Evolutionary conservation across 163 green algal genomes (phyloP).

Genomic region (Scenedesmus sp.): DNA sequence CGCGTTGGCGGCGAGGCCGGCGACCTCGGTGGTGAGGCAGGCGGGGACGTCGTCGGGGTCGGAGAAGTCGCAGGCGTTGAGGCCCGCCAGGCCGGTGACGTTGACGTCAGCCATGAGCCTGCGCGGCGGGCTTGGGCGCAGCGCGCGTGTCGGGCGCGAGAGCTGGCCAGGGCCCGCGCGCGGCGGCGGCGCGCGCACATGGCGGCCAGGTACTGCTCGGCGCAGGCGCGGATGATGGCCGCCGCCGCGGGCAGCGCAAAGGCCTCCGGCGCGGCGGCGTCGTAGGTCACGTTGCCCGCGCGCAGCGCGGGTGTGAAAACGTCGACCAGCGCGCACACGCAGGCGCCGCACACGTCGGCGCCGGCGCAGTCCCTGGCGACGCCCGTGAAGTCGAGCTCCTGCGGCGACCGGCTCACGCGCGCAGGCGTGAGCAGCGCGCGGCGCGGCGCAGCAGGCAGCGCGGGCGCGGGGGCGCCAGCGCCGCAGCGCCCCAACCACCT

Average conservation of each 20-base stretch:
- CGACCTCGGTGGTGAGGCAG: background rate
- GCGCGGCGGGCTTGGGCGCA: too few relatives aligned
- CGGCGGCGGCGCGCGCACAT: conserved; percentile 18
- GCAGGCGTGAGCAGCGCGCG: too few relatives aligned
- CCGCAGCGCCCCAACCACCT: too few relatives aligned
- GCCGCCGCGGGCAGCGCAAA: conserved; percentile 30
- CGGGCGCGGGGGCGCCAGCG: too few relatives aligned
- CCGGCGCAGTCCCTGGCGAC: conserved; percentile 1
- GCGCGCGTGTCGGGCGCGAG: too few relatives aligned
- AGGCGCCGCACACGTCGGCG: conserved; percentile 21
- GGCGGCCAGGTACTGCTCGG: conserved; percentile 25
- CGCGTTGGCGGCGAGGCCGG: background rate
- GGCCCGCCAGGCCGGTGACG: conserved; percentile 9
- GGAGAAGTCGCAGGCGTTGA: conserved; percentile 16
- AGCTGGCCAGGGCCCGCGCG: too few relatives aligned
- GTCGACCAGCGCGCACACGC: conserved; percentile 38
- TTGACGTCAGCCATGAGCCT: conserved; percentile 29
- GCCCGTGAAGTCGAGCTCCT: background rate
- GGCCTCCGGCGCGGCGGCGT: background rate
- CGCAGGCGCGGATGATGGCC: conserved; percentile 19
- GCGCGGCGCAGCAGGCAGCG: too few relatives aligned
- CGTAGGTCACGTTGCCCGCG: conserved; percentile 9
- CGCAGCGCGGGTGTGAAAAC: conserved; percentile 16
- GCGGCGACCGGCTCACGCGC: too few relatives aligned
- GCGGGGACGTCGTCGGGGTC: background rate